Evolutionary conservation across 2,329 filamentous ascomycete genomes (phyloP), one percentile per base, ranked within the genome.

Genomic region (Stemphylium vesicarium): DNA sequence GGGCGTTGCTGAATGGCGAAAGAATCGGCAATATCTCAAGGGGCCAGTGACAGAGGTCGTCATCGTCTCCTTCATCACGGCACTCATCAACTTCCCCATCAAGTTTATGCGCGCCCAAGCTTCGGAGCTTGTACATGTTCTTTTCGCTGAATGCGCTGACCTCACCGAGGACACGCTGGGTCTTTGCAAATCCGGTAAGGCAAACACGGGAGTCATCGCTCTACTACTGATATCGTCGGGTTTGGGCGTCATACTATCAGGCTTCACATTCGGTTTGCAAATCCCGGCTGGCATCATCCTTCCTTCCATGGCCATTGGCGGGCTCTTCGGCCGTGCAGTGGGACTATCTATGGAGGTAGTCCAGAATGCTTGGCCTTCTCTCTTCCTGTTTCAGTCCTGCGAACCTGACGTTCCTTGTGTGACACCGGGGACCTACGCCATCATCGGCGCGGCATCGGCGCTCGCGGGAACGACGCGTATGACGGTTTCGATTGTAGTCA

Each of bases 401-500:
- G 88, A 92, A 64, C 91, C 92, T 3, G 94, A 96, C 74, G 80
- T 90, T 36, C 86, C 88, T 7, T 99, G 95, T 77, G 87, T 99
- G 45, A 97, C 91, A 0, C 94, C 95, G 0, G 95, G 94, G 12
- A 96, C 94, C 1, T 99, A 99, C 72, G 95, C 95, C 59, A 96
- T 99, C 67, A 90, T 99, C 58, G 95, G 95, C 31, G 95, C 95
- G 0, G 94, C 95, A 0, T 93, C 95, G 4, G 92, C 94, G n/a
- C 85, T 99, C 1, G 91, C 91, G 5, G 95, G 95, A 42, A 92
- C 96, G 32, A 98, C 94, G 15, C 87, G 94, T 64, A 96, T 99
- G 88, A 99, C 95, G 0, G 92, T 97, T 10, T 97, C 93, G 11
- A 97, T 99, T 63, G 94, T 99, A 4, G 95, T 98, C 69, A 99